phyloP scores from a whole-genome alignment of 2,329 filamentous ascomycete genomes.

The Calonectria hawksworthii region DNA sequence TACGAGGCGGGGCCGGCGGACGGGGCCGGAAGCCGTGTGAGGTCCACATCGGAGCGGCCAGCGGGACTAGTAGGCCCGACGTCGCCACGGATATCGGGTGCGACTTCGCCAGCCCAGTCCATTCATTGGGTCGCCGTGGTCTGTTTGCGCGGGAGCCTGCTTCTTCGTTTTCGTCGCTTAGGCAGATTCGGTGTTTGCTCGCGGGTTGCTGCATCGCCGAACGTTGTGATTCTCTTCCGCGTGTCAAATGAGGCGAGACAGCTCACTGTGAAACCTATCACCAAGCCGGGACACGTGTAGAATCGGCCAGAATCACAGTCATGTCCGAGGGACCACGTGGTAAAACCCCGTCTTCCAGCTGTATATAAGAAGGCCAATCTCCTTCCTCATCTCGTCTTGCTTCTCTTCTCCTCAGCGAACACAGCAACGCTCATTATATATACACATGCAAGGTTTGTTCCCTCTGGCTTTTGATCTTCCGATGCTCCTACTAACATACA shows the following conservation, averaged over 20 bases:
- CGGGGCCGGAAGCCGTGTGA: not conserved
- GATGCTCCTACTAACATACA: not conserved
- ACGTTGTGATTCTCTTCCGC: not conserved
- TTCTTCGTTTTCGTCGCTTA: conserved; percentile 7
- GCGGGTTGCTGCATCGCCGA: not conserved
- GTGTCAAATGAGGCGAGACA: not conserved
- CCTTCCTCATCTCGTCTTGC: not conserved
- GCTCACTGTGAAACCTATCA: not conserved
- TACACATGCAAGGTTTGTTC: not conserved
- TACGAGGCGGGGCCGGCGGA: not conserved
- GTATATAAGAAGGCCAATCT: not conserved
- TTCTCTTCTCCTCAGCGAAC: not conserved
- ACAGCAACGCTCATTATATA: not conserved
- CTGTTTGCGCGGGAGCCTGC: not conserved
- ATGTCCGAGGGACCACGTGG: not conserved
- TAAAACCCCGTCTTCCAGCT: not conserved
- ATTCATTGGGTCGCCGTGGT: not conserved
- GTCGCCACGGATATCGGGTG: not conserved
- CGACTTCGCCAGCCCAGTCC: not conserved
- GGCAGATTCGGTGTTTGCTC: not conserved
- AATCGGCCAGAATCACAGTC: not conserved
- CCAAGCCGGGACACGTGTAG: not conserved
- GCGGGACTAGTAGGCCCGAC: not conserved
- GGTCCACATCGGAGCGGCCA: not conserved
- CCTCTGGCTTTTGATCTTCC: too few species aligned